A percentile compares a stretch with the other conserved stretches of the same genome.
phyloP scores from a whole-genome alignment of 306 rosid genomes.

The Chamaecrista fasciculata region DNA sequence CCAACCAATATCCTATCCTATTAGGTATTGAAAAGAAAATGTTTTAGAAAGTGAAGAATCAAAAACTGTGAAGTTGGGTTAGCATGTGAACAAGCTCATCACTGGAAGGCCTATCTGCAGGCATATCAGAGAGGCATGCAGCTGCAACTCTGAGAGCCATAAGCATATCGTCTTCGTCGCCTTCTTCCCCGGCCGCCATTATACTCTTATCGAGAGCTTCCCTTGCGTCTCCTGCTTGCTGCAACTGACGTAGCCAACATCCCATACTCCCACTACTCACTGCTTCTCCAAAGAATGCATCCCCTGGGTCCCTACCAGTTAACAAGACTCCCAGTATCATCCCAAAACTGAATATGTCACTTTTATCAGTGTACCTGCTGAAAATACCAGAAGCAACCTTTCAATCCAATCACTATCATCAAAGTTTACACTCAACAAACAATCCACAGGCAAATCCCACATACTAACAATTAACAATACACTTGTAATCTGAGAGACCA shows the following conservation, averaged over 20 bases:
- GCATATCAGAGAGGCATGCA: constrained; percentile 83
- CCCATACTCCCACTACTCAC: constrained; percentile 75
- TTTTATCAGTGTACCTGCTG: constrained; percentile 82
- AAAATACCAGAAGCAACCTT: constrained; percentile 26
- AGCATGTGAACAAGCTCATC: constrained; percentile 99
- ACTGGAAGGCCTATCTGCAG: constrained; percentile 92
- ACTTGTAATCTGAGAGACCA: background rate
- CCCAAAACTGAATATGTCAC: constrained; percentile 95
- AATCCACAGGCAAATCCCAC: background rate
- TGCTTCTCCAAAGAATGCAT: constrained; percentile 86
- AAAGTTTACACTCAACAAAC: background rate
- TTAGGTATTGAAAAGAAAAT: background rate
- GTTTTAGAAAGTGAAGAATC: constrained; percentile 42
- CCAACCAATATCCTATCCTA: constrained; percentile 23
- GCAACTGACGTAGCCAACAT: constrained; percentile 82
- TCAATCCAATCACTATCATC: background rate
- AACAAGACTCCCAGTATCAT: constrained; percentile 76
- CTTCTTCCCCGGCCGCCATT: constrained; percentile 59
- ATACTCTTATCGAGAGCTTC: constrained; percentile 85
- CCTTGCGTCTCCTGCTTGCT: constrained; percentile 74
- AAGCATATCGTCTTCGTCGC: constrained; percentile 95
- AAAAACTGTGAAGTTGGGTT: constrained; percentile 96
- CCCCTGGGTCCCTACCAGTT: constrained; percentile 77
- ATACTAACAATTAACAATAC: background rate
- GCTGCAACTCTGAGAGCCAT: constrained; percentile 95